These are phyloP conservation scores for Aspergillus nanangensis DNA, from an alignment of 495 filamentous ascomycete species.

Conservation along the genomic window DNA sequence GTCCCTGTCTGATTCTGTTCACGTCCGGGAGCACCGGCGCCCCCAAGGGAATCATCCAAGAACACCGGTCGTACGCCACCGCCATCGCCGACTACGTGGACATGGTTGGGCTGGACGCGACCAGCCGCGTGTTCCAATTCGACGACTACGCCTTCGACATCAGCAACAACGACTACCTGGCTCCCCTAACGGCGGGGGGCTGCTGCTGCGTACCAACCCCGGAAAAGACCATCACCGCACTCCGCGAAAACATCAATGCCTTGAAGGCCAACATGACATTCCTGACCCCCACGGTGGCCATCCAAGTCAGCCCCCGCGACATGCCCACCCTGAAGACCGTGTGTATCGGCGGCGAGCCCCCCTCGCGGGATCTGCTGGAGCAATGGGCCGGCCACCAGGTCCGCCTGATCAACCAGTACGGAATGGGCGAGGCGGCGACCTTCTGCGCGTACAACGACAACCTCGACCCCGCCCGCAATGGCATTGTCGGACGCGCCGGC, in stretches of 20 bases:
- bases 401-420: constrained; percentile 52
- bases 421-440: constrained; percentile 44
- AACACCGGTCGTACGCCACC: constrained; percentile 36
- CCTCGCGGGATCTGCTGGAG: constrained; percentile 34
- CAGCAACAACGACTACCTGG: constrained; percentile 37
- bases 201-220: constrained; percentile 43
- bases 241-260: constrained; percentile 26
- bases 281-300: constrained; percentile 40
- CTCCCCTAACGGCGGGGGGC: constrained; percentile 38
- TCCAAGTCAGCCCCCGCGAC: constrained; percentile 26
- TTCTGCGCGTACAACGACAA: constrained; percentile 20
- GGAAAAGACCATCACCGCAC: constrained; percentile 21
- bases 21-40: constrained; percentile 43
- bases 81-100: constrained; percentile 17
- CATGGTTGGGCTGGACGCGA: constrained; percentile 10
- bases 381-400: constrained; percentile 39
- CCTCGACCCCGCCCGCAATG: constrained; percentile 5
- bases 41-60: constrained; percentile 46
- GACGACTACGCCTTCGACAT: constrained; percentile 44
- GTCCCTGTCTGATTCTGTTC: constrained; percentile 30
- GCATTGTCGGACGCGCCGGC: constrained; percentile 14
- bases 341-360: constrained; percentile 40
- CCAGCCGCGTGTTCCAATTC: constrained; percentile 39
- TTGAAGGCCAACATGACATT: constrained; percentile 35
- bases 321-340: constrained; percentile 34